phyloP scores from a whole-genome alignment of 768 basidiomycete genomes.

The Mrakia frigida region DNA sequence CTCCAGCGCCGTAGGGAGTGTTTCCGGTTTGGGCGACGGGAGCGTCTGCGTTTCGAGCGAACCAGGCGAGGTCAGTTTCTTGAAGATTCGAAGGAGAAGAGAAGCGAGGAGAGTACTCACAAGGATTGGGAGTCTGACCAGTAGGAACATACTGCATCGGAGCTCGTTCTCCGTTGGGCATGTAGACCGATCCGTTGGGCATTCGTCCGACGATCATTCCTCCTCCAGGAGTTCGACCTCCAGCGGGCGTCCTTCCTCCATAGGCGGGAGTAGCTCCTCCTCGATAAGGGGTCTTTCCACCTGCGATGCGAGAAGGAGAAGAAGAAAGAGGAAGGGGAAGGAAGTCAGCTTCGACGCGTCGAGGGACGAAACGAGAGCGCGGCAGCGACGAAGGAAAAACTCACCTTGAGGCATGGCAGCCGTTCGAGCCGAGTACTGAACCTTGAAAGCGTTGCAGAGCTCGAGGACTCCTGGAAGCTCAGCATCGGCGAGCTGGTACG shows the following conservation, averaged over 20 bases:
- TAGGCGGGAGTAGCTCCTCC: slow-evolving; percentile 26
- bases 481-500: slow-evolving; percentile 84
- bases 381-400: background rate
- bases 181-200: background rate
- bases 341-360: background rate
- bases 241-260: slow-evolving; percentile 26
- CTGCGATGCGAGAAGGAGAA: slow-evolving; percentile 65
- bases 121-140: slow-evolving; percentile 28
- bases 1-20: slow-evolving; percentile 43
- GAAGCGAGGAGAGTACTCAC: background rate
- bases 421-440: slow-evolving; percentile 39
- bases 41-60: background rate
- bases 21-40: slow-evolving; percentile 21
- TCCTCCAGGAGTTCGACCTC: background rate
- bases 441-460: slow-evolving; percentile 95
- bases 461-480: slow-evolving; percentile 86
- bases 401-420: background rate
- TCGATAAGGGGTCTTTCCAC: slow-evolving; percentile 75
- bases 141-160: background rate
- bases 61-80: background rate
- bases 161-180: background rate
- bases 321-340: slow-evolving; percentile 22
- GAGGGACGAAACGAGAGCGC: background rate
- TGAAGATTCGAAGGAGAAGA: background rate
- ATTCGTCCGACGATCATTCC: background rate